Evolutionary conservation across 1,284 basidiomycete genomes (phyloP).

Genomic region (Apiotrichum gracile): DNA sequence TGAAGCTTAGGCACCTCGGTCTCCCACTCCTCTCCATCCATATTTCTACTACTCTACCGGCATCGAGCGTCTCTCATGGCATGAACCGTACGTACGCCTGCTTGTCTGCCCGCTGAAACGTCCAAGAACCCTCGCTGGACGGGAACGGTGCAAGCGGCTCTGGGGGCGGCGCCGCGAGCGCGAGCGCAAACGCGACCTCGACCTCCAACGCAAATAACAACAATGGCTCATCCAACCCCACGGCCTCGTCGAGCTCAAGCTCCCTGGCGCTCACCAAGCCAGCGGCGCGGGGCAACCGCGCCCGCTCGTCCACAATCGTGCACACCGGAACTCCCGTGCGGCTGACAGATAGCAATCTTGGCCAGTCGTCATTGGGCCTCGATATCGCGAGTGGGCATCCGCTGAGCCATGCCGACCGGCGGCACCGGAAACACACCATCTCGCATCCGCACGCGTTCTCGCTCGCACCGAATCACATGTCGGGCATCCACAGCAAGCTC

Average conservation of each 20-base stretch:
- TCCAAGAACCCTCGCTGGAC: not conserved
- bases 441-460: not conserved
- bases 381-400: not conserved
- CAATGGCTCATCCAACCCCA: not conserved
- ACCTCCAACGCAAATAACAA: not conserved
- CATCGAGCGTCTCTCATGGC: constrained; percentile 3
- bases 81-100: constrained; percentile 9
- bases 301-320: constrained; percentile 35
- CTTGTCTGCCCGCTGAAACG: not conserved
- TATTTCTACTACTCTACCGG: not conserved
- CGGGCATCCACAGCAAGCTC: not conserved
- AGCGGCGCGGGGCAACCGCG: constrained; percentile 8
- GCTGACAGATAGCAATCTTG: constrained; percentile 4
- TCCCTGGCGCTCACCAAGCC: not conserved
- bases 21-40: not conserved
- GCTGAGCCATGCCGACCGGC: not conserved
- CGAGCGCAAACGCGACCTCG: not conserved
- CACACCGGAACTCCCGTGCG: constrained; percentile 11
- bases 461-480: not conserved
- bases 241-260: not conserved
- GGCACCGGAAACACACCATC: constrained; percentile 4
- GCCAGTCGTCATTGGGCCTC: constrained; percentile 13
- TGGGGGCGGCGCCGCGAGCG: not conserved
- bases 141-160: not conserved
- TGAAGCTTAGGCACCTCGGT: not conserved